These are phyloP conservation scores for Babesia bovis DNA, from an alignment of 169 alveolate species.

Conservation along the genomic window DNA sequence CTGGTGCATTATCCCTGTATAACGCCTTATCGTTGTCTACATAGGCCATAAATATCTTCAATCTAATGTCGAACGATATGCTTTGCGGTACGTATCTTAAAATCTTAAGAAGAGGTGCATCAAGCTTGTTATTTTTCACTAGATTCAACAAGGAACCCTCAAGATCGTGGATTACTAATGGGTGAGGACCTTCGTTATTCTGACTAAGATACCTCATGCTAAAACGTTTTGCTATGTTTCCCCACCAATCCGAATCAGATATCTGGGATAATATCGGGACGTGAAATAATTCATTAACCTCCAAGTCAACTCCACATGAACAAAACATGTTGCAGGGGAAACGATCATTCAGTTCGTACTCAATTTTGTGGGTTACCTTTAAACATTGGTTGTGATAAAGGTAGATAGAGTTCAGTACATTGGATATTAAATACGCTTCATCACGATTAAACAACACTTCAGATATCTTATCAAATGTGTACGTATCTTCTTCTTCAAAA, in stretches of 20 bases:
- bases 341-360: not conserved
- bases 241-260: conserved; percentile 15
- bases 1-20: conserved; percentile 45
- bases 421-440: conserved; percentile 49
- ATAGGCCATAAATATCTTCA: conserved; percentile 36
- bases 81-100: conserved; percentile 53
- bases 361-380: not conserved
- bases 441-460: conserved; percentile 33
- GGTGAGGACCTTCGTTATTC: not conserved
- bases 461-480: conserved; percentile 18
- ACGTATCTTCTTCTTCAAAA: conserved; percentile 42
- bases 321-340: conserved; percentile 51
- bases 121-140: conserved; percentile 9
- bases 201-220: conserved; percentile 37
- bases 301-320: conserved; percentile 47
- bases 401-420: conserved; percentile 33
- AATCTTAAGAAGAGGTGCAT: conserved; percentile 3
- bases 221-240: conserved; percentile 26
- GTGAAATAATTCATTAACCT: conserved; percentile 1
- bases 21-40: conserved; percentile 31
- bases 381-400: conserved; percentile 16
- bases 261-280: not conserved
- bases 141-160: conserved; percentile 25
- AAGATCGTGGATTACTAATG: conserved; percentile 34
- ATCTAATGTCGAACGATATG: conserved; percentile 40